Base-by-base conservation (phyloP, 2,329 filamentous ascomycete genomes). In the Xylariaceae sp. region DNA sequence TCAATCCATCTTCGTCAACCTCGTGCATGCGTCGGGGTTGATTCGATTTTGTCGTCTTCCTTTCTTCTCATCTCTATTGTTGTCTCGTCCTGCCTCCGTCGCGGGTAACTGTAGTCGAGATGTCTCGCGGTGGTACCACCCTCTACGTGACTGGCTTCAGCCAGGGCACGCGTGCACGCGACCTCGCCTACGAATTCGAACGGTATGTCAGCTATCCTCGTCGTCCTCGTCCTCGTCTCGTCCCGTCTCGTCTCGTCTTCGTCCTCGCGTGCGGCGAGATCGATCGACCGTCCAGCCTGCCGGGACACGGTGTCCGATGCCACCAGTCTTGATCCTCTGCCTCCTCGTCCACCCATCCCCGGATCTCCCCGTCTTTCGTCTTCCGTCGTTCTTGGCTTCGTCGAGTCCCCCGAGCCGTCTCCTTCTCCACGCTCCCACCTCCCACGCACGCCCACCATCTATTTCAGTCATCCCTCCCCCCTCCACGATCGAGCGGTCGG, bases 181-280 rank as follows among this genome's bases (percentile, higher is more conserved):
- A 99, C 83, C 90, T 97, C 77, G 92, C 93, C 82, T 97, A 96
- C 89, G 93, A 97, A 84, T 97, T 97, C 89, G 93, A 97, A 92
- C 92, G 93, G 91, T 97, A 96, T 86, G 92, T 96, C 83, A 82
- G 77, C 80, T 78, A 79, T 65, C 62, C 62, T 65, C 64, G 64
- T 65, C 64, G 62, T 62, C 61, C 58, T 64, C 60, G 55, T 53
- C 62, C 53, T 60, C 59, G 23, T 30, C 23, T 30, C 23, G 23
- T 30, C 23, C 23, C 23, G 23, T 30, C 23, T 30, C 23, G 23
- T 30, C 57, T 64, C 60, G 55, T 53, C 62, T 51, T 60, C 59
- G 59, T 56, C 60, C 61, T 75, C 75, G 60, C 62, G 57, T 73
- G 76, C 79, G 77, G 78, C 77, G 73, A 75, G 73, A 76, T 72